Evolutionary conservation across 23 red algal species (phyloP).

Genomic region (Agarophyton chilense): DNA sequence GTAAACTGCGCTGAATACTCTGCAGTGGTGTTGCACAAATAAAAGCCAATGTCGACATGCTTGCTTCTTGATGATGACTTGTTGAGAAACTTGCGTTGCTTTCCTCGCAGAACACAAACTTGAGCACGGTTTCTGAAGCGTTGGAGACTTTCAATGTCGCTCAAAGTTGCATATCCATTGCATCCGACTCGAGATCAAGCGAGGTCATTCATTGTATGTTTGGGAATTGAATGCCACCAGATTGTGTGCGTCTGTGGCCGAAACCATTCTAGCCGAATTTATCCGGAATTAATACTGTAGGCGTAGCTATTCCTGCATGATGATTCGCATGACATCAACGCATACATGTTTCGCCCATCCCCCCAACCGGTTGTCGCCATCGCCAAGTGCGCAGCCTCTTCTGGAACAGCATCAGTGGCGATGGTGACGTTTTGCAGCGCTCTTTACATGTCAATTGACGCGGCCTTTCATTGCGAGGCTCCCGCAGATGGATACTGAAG

Average conservation of each 20-base stretch:
- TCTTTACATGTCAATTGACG: no score
- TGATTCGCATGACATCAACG: no score
- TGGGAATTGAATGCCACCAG: background rate
- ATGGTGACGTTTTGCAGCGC: no score
- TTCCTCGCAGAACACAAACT: no score
- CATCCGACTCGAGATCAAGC: background rate
- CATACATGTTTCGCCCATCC: no score
- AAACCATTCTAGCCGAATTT: background rate
- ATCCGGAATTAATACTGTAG: background rate
- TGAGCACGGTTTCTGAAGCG: no score
- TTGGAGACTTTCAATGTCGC: no score
- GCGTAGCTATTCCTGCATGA: no score
- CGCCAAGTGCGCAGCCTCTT: no score
- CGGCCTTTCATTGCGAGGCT: background rate
- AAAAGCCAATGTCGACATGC: background rate
- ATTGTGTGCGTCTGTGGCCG: background rate
- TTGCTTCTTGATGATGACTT: background rate
- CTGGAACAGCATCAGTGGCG: no score
- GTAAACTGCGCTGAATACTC: background rate
- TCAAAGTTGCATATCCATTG: no score
- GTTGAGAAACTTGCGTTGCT: no score
- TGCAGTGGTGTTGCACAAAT: background rate
- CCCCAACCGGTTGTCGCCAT: background rate
- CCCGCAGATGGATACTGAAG: background rate
- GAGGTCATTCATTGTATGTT: background rate